Evolutionary conservation across 2,329 filamentous ascomycete genomes (phyloP).

Genomic region (Neoscytalidium dimidiatum): DNA sequence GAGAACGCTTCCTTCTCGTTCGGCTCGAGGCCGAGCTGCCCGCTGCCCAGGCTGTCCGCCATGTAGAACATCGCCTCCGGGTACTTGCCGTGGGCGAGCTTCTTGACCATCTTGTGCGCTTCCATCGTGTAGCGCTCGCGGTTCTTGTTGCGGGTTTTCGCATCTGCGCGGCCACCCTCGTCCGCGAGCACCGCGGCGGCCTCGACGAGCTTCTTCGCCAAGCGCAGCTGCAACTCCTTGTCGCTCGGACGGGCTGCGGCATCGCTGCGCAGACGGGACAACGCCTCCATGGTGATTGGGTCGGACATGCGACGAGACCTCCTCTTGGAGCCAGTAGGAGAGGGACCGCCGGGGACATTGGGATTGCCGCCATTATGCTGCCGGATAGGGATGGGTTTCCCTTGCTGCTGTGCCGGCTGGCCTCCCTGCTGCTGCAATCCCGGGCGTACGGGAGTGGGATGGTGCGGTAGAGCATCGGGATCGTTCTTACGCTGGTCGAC

Average conservation of each 20-base stretch:
- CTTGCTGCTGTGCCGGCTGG: not conserved
- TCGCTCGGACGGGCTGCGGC: conserved; percentile 74
- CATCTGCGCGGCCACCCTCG: conserved; percentile 71
- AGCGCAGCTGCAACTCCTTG: conserved; percentile 66
- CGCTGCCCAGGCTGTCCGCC: conserved; percentile 85
- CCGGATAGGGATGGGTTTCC: conserved; percentile 51
- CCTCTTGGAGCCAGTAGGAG: not conserved
- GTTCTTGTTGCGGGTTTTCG: conserved; percentile 61
- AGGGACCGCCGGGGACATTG: conserved; percentile 23
- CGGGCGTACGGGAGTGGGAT: conserved; percentile 32
- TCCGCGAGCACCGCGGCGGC: conserved; percentile 79
- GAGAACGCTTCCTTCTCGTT: conserved; percentile 93
- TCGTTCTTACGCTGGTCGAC: not conserved
- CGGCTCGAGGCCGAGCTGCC: conserved; percentile 72
- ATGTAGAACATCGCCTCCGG: conserved; percentile 90
- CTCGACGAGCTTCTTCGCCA: conserved; percentile 85
- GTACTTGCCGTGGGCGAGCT: conserved; percentile 72
- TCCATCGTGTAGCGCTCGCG: conserved; percentile 84
- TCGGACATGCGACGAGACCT: conserved; percentile 31
- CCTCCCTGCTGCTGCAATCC: not conserved
- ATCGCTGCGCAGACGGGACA: conserved; percentile 71
- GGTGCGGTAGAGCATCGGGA: conserved; percentile 13
- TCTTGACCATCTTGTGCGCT: conserved; percentile 89
- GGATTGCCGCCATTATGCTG: conserved; percentile 51
- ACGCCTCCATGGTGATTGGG: conserved; percentile 75